These are phyloP conservation scores for Pichia sp. DNA, from an alignment of 1,139 yeast genomes.

Conservation along the genomic window DNA sequence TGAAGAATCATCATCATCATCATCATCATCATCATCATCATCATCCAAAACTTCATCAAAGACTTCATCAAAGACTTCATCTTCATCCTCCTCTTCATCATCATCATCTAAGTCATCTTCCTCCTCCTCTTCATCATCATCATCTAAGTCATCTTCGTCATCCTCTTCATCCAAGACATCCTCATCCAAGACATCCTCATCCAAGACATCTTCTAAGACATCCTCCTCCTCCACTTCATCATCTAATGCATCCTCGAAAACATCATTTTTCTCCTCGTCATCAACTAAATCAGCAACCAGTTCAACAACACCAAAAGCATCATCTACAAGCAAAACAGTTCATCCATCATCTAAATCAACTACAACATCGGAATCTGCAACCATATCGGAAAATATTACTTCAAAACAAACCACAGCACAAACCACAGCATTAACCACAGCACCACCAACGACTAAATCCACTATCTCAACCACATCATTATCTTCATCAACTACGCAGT, in stretches of 20 bases:
- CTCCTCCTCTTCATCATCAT: neutral
- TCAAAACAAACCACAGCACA: too few relatives aligned
- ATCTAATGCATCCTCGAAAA: neutral
- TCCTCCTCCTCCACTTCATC: neutral
- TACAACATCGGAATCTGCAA: neutral
- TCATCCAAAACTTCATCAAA: too few relatives aligned
- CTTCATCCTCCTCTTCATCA: slow-evolving; percentile 1
- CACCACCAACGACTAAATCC: slow-evolving; percentile 5
- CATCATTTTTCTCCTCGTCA: neutral
- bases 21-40: neutral
- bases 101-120: slow-evolving; percentile 2
- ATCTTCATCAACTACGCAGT: neutral
- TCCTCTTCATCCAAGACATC: neutral
- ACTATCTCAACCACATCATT: slow-evolving; percentile 1
- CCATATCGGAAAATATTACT: too few relatives aligned
- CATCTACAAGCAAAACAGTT: neutral
- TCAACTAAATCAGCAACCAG: neutral
- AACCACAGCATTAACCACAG: neutral
- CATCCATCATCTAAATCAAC: neutral
- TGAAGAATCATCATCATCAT: slow-evolving; percentile 5
- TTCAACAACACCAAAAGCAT: neutral
- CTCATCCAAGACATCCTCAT: neutral
- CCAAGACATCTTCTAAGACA: neutral
- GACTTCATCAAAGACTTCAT: too few relatives aligned
- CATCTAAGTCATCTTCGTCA: neutral